These are phyloP conservation scores for Heliamphora exappendiculata DNA, from an alignment of 148 eudicot species.

Conservation along the genomic window DNA sequence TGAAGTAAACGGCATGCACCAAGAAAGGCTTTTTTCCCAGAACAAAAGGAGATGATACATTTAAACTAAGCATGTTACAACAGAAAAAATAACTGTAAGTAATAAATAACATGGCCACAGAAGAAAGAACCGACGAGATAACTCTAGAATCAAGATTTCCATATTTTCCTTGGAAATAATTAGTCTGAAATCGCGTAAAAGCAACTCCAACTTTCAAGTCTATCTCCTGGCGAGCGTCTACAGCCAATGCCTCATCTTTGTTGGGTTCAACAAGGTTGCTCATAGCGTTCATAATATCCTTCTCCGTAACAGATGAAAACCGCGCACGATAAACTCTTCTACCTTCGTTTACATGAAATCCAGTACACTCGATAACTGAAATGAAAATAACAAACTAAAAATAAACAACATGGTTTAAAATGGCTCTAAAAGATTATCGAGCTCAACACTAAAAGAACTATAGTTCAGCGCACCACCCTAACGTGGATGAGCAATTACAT, in stretches of 20 bases:
- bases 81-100: slow-evolving; percentile 9
- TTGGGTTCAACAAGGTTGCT: slow-evolving; percentile 76
- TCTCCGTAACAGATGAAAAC: slow-evolving; percentile 88
- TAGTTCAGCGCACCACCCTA: neutral
- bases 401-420: neutral
- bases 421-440: neutral
- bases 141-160: slow-evolving; percentile 96
- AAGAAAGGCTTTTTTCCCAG: neutral
- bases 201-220: slow-evolving; percentile 99
- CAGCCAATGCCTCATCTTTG: slow-evolving; percentile 81
- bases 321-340: slow-evolving; percentile 71
- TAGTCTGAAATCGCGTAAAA: slow-evolving; percentile 83
- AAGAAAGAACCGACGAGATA: slow-evolving; percentile 71
- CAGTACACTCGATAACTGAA: slow-evolving; percentile 87
- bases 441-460: neutral
- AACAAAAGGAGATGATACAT: neutral
- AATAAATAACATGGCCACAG: slow-evolving; percentile 16
- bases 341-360: slow-evolving; percentile 49
- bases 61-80: neutral
- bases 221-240: slow-evolving; percentile 97
- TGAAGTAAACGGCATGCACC: neutral
- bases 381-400: slow-evolving; percentile 10
- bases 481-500: neutral
- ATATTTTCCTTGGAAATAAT: slow-evolving; percentile 90
- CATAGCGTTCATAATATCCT: slow-evolving; percentile 77